Base-by-base conservation (phyloP, 2,329 filamentous ascomycete genomes). In the Teratosphaeria nubilosa region DNA sequence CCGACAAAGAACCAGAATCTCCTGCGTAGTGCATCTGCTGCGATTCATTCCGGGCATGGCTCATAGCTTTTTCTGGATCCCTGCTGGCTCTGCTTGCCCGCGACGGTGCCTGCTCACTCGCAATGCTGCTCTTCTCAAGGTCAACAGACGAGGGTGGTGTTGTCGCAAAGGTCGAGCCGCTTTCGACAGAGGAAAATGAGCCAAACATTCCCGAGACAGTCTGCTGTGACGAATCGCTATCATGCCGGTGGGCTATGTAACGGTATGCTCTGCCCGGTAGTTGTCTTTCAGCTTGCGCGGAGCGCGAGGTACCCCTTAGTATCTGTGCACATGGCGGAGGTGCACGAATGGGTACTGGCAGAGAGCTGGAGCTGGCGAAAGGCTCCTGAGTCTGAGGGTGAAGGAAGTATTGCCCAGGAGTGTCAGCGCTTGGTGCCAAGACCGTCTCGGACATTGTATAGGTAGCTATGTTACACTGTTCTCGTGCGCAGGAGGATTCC, bases 131-230 rank as follows among this genome's bases (percentile, higher is more conserved):
- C 61, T 71, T 71, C 59, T 71, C 69, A 16, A 69, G 56, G 53
- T 70, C 66, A 56, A 69, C 64, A 7, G 67, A 68, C 13, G 67
- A 66, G 32, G 66, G 64, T 2, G 61, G 62, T 22, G 65, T 67
- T 61, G 61, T 66, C 16, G 60, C 58, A 5, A 9, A 16, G 20
- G 41, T 48, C 41, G 65, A 62, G 53, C 59, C 62, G 24, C 61
- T 60, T 31, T 60, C 66, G 14, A 57, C 59, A 16, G 66, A 69
- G n/a, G 67, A 70, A 60, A 69, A 60, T 9, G 69, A 70, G 31
- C 51, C 51, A 22, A 25, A 57, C 48, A 58, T 61, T 31, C 56
- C 41, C 32, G 56, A 53, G 20, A 10, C 16, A 20, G 16, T 48
- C 6, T 48, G 25, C 59, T 65, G 56, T 34, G 58, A 54, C 6